Percentiles rank a stretch among this genome's conserved stretches.
Evolutionary conservation across 78 protist species (phyloP).

Genomic region (Guillardia theta): DNA sequence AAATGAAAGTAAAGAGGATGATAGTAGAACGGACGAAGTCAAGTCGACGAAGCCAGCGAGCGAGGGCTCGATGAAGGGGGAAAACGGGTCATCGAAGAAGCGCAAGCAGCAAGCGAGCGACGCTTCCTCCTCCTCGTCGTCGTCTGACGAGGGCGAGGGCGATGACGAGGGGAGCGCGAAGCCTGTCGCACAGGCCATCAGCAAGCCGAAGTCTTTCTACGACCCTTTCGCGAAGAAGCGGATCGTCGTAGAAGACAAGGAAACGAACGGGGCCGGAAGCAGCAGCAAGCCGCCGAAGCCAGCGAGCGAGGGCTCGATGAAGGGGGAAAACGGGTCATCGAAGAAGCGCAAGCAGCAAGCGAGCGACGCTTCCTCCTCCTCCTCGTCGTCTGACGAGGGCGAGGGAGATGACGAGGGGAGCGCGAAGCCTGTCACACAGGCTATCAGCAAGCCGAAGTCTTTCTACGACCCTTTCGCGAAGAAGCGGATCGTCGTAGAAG

Average conservation of each 20-base stretch:
- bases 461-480: not conserved
- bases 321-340: not conserved
- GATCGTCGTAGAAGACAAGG: not conserved
- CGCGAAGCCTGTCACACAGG: not conserved
- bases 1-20: too few relatives aligned
- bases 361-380: not conserved
- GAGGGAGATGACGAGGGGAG: not conserved
- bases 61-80: too few relatives aligned
- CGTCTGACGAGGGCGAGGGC: not conserved
- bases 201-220: not conserved
- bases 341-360: not conserved
- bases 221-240: not conserved
- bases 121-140: not conserved
- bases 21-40: too few relatives aligned
- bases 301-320: not conserved
- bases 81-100: too few relatives aligned
- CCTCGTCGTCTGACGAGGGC: not conserved
- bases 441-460: not conserved
- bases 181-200: not conserved
- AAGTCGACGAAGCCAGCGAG: too few relatives aligned
- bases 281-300: not conserved
- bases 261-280: too few relatives aligned
- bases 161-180: too few relatives aligned
- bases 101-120: not conserved
- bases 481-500: not conserved